A percentile compares a stretch with the other conserved stretches of the same genome.
Conservation (phyloP, 331 rosid species). For the Spiraea crenata region DNA sequence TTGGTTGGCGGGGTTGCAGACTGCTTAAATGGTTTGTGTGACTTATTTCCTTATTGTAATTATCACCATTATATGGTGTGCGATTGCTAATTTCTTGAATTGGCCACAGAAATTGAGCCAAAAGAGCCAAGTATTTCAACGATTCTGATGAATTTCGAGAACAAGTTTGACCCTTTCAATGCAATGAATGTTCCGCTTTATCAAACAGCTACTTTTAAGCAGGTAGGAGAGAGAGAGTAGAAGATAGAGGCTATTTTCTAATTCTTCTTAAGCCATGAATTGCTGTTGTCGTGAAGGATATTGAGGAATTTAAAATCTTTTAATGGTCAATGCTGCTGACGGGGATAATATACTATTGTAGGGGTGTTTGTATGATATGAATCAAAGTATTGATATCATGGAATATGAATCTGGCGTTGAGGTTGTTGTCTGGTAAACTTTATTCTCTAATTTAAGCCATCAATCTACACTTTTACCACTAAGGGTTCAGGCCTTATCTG, state of each 20-base stretch:
- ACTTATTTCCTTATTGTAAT: slow-evolving; percentile 1
- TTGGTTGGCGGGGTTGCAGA: slow-evolving; percentile 37
- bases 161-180: slow-evolving; percentile 71
- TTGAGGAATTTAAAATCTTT: not conserved
- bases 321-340: not conserved
- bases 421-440: not conserved
- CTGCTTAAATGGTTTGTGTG: slow-evolving; percentile 47
- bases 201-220: slow-evolving; percentile 96
- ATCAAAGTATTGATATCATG: not conserved
- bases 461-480: not conserved
- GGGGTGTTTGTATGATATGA: not conserved
- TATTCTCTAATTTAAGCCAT: not conserved
- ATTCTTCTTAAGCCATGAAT: not conserved
- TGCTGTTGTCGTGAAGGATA: not conserved
- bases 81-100: slow-evolving; percentile 16
- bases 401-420: not conserved
- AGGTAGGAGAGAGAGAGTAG: slow-evolving; percentile 41
- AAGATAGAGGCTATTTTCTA: not conserved
- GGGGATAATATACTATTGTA: not conserved
- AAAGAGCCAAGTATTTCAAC: slow-evolving; percentile 72
- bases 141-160: slow-evolving; percentile 70
- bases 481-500: not conserved
- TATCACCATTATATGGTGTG: not conserved
- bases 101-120: slow-evolving; percentile 46
- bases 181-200: slow-evolving; percentile 79